Conservation (phyloP, 2,329 filamentous ascomycete genomes). For the Raffaelea ambrosiae region DNA sequence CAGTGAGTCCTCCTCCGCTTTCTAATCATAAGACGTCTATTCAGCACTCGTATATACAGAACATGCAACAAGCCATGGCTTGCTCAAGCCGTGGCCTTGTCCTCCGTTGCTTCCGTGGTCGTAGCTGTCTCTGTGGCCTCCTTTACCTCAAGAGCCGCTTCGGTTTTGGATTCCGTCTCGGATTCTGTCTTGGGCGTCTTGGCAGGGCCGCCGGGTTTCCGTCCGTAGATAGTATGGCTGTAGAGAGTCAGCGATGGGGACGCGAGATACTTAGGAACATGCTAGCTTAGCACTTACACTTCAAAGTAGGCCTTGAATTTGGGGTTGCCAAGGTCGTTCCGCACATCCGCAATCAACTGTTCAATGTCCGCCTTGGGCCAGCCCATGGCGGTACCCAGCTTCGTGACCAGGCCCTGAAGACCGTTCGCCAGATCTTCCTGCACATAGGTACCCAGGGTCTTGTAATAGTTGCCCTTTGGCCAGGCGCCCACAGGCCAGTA, state of each 20-base stretch:
- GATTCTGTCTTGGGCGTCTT: too few relatives aligned
- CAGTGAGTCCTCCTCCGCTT: too few relatives aligned
- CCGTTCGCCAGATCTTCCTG: conserved; percentile 12
- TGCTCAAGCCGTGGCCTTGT: too few relatives aligned
- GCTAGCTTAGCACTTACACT: conserved; percentile 1
- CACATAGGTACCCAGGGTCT: conserved; percentile 11
- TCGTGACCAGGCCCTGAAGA: conserved; percentile 11
- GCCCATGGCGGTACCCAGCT: conserved; percentile 12
- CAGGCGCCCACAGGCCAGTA: conserved; percentile 15
- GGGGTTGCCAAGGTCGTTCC: conserved; percentile 4
- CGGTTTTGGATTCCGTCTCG: too few relatives aligned
- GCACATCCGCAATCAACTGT: conserved; percentile 7
- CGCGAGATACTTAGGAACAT: neutral
- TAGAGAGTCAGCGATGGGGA: neutral
- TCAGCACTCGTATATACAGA: too few relatives aligned
- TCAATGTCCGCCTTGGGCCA: conserved; percentile 8
- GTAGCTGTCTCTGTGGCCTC: too few relatives aligned
- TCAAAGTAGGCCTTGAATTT: conserved; percentile 6
- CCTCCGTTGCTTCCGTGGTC: too few relatives aligned
- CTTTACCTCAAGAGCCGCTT: too few relatives aligned
- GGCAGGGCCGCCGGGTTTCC: neutral
- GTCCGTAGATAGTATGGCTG: neutral
- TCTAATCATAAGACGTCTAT: too few relatives aligned
- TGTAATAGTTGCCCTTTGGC: conserved; percentile 15
- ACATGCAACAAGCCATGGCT: too few relatives aligned